Conservation (phyloP, 2,329 filamentous ascomycete species). For the Penicillium sp. region DNA sequence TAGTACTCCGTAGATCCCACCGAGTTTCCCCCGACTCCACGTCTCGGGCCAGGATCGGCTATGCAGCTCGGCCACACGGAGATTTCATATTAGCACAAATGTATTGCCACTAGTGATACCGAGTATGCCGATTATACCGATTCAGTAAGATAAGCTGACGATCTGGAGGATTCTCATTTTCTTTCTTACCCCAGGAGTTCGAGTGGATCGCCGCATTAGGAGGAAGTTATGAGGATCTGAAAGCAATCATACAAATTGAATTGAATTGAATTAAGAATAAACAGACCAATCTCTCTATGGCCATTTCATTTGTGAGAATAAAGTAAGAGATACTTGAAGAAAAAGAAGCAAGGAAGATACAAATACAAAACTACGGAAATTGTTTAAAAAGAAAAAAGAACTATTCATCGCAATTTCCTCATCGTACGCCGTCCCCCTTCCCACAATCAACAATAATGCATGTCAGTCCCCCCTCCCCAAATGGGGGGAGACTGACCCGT, state of each 20-base stretch:
- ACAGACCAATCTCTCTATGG: neutral
- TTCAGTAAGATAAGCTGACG: neutral
- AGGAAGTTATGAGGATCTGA: neutral
- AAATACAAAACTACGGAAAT: slow-evolving; percentile 10
- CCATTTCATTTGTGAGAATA: slow-evolving; percentile 5
- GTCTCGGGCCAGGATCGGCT: slow-evolving; percentile 38
- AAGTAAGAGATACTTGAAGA: slow-evolving; percentile 10
- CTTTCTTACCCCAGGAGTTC: neutral
- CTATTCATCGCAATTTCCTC: slow-evolving; percentile 20
- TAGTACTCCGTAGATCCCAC: neutral
- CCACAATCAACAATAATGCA: slow-evolving; percentile 6
- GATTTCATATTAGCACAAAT: slow-evolving; percentile 3
- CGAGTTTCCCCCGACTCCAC: slow-evolving; percentile 11
- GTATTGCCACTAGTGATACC: neutral
- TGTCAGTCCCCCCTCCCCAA: neutral
- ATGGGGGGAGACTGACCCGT: neutral
- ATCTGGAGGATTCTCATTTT: neutral
- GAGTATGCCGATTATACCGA: neutral
- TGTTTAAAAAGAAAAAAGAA: neutral
- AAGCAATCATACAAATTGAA: no score
- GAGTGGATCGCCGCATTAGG: neutral
- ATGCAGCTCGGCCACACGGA: slow-evolving; percentile 37
- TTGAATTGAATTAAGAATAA: neutral
- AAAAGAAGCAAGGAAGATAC: neutral
- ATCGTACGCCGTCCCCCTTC: slow-evolving; percentile 2